Conservation (phyloP, 2,329 filamentous ascomycete genomes). For the Epichloe gansuensis region DNA sequence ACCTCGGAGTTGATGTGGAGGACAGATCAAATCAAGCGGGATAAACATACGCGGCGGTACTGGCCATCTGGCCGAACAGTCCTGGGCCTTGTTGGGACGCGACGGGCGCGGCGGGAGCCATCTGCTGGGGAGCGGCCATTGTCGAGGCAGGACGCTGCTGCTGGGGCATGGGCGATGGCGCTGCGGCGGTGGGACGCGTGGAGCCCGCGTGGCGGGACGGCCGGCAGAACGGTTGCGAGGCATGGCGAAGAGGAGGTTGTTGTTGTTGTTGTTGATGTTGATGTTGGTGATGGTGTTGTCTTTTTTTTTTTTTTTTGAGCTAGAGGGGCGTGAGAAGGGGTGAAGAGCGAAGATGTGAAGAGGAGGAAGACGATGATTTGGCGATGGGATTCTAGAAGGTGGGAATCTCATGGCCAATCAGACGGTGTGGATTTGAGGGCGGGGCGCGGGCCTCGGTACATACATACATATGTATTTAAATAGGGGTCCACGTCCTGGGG, state of each 20-base stretch:
- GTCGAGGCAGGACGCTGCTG: slow-evolving; percentile 61
- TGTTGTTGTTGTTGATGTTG: slow-evolving; percentile 6
- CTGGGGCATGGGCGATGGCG: slow-evolving; percentile 44
- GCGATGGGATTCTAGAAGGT: slow-evolving; percentile 15
- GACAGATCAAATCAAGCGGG: no score
- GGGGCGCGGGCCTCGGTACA: slow-evolving; percentile 14
- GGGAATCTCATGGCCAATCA: slow-evolving; percentile 16
- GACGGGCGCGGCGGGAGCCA: slow-evolving; percentile 27
- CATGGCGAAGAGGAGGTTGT: slow-evolving; percentile 38
- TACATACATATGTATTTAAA: no score
- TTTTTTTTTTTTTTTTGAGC: not conserved
- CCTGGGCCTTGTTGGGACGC: slow-evolving; percentile 62
- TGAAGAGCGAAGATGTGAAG: slow-evolving; percentile 1
- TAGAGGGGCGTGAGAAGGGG: not conserved
- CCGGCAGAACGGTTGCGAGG: slow-evolving; percentile 64
- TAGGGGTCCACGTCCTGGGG: not conserved
- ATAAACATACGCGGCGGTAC: slow-evolving; percentile 83
- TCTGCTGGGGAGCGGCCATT: slow-evolving; percentile 42
- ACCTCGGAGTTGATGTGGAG: not conserved
- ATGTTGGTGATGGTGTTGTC: slow-evolving; percentile 5
- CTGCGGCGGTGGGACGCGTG: slow-evolving; percentile 53
- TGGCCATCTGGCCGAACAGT: slow-evolving; percentile 93
- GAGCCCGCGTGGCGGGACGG: slow-evolving; percentile 25
- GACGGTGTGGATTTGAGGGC: slow-evolving; percentile 14
- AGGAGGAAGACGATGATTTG: slow-evolving; percentile 11